These are phyloP conservation scores for Protea cynaroides DNA, from an alignment of 164 flowering plant species.

Conservation along the genomic window DNA sequence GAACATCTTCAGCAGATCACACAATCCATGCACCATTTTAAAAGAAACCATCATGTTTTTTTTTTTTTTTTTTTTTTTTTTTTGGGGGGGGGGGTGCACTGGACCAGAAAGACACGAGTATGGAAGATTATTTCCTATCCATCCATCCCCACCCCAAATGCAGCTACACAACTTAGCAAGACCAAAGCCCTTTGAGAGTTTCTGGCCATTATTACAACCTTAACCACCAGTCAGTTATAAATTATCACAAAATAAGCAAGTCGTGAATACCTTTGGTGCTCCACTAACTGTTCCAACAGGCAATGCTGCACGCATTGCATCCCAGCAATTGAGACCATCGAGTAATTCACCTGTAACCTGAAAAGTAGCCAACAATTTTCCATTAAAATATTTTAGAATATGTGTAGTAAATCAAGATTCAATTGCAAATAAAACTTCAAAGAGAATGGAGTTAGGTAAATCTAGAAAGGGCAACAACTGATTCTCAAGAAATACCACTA, in stretches of 20 bases:
- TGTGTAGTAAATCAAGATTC: neutral
- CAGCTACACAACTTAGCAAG: neutral
- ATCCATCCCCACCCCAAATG: neutral
- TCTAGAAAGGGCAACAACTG: too few species aligned
- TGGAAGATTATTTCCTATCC: neutral
- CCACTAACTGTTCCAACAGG: slow-evolving; percentile 99
- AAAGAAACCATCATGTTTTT: neutral
- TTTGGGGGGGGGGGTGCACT: too few species aligned
- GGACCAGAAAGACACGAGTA: neutral
- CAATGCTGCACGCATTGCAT: slow-evolving; percentile 82
- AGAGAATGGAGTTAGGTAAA: neutral
- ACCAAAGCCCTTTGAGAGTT: neutral
- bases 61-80: too few species aligned
- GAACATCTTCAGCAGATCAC: neutral
- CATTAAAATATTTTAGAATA: neutral
- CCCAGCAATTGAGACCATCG: slow-evolving; percentile 80
- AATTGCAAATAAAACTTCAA: neutral
- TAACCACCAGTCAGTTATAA: neutral
- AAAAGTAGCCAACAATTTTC: neutral
- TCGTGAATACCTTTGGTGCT: slow-evolving; percentile 76
- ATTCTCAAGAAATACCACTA: neutral
- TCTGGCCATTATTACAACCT: neutral
- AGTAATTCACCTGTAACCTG: slow-evolving; percentile 89
- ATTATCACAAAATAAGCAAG: neutral
- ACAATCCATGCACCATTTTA: neutral